These are phyloP conservation scores for Beauveria asiatica DNA, from an alignment of 2,329 filamentous ascomycete species.

Conservation along the genomic window DNA sequence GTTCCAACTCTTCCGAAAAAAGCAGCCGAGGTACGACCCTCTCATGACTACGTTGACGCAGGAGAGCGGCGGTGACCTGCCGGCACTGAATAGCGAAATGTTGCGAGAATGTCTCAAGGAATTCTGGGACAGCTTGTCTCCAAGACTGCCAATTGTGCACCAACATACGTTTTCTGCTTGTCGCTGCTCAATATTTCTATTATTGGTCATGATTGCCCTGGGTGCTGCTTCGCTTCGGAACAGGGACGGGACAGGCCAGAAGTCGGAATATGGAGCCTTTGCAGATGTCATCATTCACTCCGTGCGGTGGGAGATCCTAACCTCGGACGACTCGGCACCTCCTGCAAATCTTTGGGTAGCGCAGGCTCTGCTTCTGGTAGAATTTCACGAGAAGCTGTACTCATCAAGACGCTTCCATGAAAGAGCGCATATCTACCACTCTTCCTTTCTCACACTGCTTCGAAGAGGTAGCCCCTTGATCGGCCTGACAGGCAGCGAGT, in stretches of 20 bases:
- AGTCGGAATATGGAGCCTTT: slow-evolving; percentile 37
- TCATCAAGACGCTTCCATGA: slow-evolving; percentile 77
- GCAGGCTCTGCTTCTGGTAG: slow-evolving; percentile 72
- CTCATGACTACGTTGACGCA: slow-evolving; percentile 27
- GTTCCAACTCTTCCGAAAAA: slow-evolving; percentile 35
- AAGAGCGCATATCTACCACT: slow-evolving; percentile 82
- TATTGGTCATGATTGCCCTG: slow-evolving; percentile 76
- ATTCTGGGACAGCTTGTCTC: slow-evolving; percentile 81
- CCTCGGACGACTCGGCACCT: slow-evolving; percentile 70
- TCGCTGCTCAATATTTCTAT: slow-evolving; percentile 65
- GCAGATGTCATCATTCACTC: slow-evolving; percentile 58
- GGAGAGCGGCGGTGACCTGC: slow-evolving; percentile 34
- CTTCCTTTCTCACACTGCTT: slow-evolving; percentile 76
- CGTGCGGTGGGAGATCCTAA: slow-evolving; percentile 76
- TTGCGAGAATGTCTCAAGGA: slow-evolving; percentile 78
- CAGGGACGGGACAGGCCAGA: slow-evolving; percentile 44
- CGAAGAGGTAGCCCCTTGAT: slow-evolving; percentile 79
- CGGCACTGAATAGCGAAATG: slow-evolving; percentile 62
- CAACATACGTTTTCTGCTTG: slow-evolving; percentile 78
- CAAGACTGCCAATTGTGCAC: slow-evolving; percentile 80
- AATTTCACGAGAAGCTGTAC: slow-evolving; percentile 90
- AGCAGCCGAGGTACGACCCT: slow-evolving; percentile 31
- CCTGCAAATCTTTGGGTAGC: slow-evolving; percentile 84
- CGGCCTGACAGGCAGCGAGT: slow-evolving; percentile 68
- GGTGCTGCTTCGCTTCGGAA: slow-evolving; percentile 73